Percentiles rank a stretch among this genome's conserved stretches.
Evolutionary conservation across 768 basidiomycete genomes (phyloP).

Genomic region (Holtermanniella nyarrowii): DNA sequence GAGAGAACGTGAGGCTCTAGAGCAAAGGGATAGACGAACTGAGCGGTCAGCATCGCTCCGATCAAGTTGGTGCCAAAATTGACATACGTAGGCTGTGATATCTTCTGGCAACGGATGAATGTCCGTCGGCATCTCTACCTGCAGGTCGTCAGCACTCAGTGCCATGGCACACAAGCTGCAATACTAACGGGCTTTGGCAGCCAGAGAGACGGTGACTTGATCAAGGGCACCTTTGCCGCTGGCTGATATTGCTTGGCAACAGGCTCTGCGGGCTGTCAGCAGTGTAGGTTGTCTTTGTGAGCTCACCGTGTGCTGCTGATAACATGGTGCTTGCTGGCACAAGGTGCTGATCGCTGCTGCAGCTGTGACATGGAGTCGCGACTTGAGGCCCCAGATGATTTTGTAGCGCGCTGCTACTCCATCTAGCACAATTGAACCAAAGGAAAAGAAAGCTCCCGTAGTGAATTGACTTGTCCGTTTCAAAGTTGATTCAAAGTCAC

Average conservation of each 20-base stretch:
- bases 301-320: neutral
- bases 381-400: too few species aligned
- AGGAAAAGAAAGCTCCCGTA: too few species aligned
- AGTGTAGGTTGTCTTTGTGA: neutral
- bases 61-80: neutral
- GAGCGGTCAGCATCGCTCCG: neutral
- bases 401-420: too few species aligned
- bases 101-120: conserved; percentile 91
- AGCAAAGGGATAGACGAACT: conserved; percentile 96
- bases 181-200: conserved; percentile 62
- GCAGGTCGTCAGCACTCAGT: neutral
- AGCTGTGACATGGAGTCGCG: too few species aligned
- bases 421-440: too few species aligned
- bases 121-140: conserved; percentile 81
- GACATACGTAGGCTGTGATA: conserved; percentile 71
- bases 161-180: neutral
- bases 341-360: too few species aligned
- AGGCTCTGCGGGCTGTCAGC: conserved; percentile 16
- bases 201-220: conserved; percentile 82
- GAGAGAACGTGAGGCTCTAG: conserved; percentile 76
- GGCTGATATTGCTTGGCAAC: conserved; percentile 62
- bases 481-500: too few species aligned
- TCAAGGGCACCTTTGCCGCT: conserved; percentile 66
- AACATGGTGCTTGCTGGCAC: too few species aligned
- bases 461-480: too few species aligned